These are phyloP conservation scores for Boletus sp. DNA, from an alignment of 768 basidiomycete genomes.

Conservation along the genomic window DNA sequence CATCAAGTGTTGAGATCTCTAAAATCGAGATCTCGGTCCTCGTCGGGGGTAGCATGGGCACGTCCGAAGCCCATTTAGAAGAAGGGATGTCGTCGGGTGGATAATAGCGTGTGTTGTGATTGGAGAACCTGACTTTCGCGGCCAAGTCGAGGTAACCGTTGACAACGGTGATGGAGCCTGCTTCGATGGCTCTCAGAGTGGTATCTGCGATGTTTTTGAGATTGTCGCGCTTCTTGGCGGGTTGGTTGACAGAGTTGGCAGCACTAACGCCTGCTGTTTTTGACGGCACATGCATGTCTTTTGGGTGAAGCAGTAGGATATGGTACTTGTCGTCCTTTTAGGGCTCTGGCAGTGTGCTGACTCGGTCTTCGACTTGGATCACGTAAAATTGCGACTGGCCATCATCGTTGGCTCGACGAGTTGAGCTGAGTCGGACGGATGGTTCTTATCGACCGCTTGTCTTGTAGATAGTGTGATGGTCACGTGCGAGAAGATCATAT, in stretches of 20 bases:
- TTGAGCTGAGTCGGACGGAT: too few relatives aligned
- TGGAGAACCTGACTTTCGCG: conserved; percentile 32
- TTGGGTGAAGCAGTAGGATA: background rate
- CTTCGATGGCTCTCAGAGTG: conserved; percentile 47
- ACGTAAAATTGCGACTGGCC: background rate
- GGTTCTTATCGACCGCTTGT: too few relatives aligned
- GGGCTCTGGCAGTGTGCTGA: background rate
- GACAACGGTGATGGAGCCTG: conserved; percentile 39
- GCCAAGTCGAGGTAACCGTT: conserved; percentile 33
- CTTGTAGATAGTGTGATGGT: background rate
- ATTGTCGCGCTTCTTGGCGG: conserved; percentile 6
- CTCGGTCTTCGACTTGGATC: background rate
- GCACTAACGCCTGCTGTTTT: background rate
- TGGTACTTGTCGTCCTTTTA: background rate
- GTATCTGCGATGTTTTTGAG: conserved; percentile 46
- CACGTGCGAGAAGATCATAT: background rate
- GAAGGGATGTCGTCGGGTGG: conserved; percentile 43
- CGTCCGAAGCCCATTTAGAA: conserved; percentile 41
- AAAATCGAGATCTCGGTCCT: conserved; percentile 44
- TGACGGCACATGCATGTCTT: conserved; percentile 1
- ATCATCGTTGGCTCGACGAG: too few relatives aligned
- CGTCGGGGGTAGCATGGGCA: conserved; percentile 7
- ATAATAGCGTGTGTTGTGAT: conserved; percentile 50
- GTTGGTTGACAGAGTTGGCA: background rate
- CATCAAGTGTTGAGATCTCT: conserved; percentile 63